Evolutionary conservation across 1,139 yeast genomes (phyloP).

Genomic region (Pichiaceae sp.): DNA sequence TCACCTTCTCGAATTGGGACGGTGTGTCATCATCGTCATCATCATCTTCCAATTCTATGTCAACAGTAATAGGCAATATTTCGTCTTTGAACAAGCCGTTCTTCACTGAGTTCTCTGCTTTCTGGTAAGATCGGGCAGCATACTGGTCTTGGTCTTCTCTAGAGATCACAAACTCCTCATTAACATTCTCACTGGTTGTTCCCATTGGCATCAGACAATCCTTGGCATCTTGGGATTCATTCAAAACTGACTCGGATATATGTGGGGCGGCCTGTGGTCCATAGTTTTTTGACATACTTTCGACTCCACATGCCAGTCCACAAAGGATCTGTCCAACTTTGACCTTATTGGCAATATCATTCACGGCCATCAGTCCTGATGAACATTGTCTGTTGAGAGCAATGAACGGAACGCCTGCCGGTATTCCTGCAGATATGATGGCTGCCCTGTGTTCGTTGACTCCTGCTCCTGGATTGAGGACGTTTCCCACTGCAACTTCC

Average conservation of each 20-base stretch:
- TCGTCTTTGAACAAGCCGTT: conserved; percentile 76
- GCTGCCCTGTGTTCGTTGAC: conserved; percentile 91
- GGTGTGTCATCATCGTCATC: conserved; percentile 16
- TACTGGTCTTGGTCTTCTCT: conserved; percentile 77
- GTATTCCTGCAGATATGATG: conserved; percentile 63
- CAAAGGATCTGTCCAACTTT: conserved; percentile 79
- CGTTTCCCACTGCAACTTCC: conserved; percentile 85
- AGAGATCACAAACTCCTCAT: conserved; percentile 49
- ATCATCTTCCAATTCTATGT: conserved; percentile 39
- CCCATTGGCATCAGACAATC: conserved; percentile 88
- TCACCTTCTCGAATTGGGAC: conserved; percentile 33
- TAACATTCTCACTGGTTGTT: conserved; percentile 74
- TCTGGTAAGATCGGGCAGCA: conserved; percentile 79
- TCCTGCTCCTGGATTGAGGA: conserved; percentile 84
- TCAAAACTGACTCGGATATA: conserved; percentile 41
- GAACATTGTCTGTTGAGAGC: conserved; percentile 93
- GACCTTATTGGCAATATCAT: conserved; percentile 85
- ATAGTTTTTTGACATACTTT: conserved; percentile 81
- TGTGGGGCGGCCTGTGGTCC: conserved; percentile 65
- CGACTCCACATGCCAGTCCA: conserved; percentile 90
- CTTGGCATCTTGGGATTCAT: conserved; percentile 39
- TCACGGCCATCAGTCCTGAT: conserved; percentile 84
- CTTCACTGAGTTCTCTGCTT: conserved; percentile 69
- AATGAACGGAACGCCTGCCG: conserved; percentile 61
- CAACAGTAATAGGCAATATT: conserved; percentile 62